Evolutionary conservation across 192 early-diverging fungal species (phyloP).

Genomic region (Coemansia sp.): DNA sequence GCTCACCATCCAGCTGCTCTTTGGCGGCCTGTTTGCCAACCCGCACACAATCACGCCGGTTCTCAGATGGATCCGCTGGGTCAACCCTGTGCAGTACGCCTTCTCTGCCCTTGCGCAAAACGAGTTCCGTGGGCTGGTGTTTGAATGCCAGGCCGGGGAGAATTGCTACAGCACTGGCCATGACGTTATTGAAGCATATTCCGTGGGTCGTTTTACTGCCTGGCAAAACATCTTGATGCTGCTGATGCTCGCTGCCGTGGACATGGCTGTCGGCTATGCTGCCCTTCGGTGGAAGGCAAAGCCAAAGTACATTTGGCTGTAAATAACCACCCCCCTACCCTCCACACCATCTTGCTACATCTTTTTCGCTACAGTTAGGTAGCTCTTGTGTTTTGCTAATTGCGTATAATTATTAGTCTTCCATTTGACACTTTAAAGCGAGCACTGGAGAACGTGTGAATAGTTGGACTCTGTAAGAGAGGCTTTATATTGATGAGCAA

Average conservation of each 20-base stretch:
- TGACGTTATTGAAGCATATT: constrained; percentile 36
- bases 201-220: constrained; percentile 39
- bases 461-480: too few relatives aligned
- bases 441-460: too few relatives aligned
- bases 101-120: constrained; percentile 46
- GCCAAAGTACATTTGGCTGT: constrained; percentile 50
- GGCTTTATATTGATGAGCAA: too few relatives aligned
- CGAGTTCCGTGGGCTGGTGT: constrained; percentile 44
- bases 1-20: constrained; percentile 51
- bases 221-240: constrained; percentile 47
- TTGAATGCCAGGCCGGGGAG: constrained; percentile 27
- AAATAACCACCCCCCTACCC: not conserved
- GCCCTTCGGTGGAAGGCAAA: constrained; percentile 50
- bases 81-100: constrained; percentile 47
- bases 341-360: too few relatives aligned
- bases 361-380: not conserved
- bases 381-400: not conserved
- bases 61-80: constrained; percentile 54
- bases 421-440: too few relatives aligned
- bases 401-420: not conserved
- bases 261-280: constrained; percentile 26
- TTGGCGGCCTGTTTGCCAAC: constrained; percentile 51
- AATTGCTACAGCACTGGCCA: constrained; percentile 44
- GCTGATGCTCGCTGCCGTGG: constrained; percentile 44
- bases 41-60: constrained; percentile 46